Conservation (phyloP, 1,139 yeast species). For the Schizosaccharomyces versatilis region DNA sequence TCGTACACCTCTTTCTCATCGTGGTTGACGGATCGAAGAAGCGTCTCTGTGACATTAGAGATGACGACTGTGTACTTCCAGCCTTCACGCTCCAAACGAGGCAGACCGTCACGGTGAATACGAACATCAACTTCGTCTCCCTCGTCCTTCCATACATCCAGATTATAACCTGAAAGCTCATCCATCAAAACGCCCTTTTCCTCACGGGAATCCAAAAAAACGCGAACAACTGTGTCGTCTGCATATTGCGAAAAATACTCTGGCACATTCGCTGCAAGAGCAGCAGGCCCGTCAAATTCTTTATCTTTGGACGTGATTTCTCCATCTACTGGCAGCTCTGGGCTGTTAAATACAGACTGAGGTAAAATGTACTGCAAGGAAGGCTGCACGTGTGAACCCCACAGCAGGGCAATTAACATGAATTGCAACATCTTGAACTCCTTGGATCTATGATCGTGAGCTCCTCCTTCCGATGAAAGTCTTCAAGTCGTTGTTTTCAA, state of each 20-base stretch:
- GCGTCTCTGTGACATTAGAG: not conserved
- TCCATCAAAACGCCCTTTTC: slow-evolving; percentile 16
- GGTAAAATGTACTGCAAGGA: too few relatives aligned
- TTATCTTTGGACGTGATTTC: too few relatives aligned
- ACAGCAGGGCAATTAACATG: too few relatives aligned
- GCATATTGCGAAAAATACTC: slow-evolving; percentile 22
- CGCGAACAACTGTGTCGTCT: slow-evolving; percentile 31
- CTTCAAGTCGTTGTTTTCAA: too few relatives aligned
- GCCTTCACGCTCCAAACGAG: not conserved
- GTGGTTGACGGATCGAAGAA: not conserved
- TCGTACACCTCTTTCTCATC: not conserved
- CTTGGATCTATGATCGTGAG: too few relatives aligned
- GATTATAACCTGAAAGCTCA: slow-evolving; percentile 17
- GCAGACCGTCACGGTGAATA: slow-evolving; percentile 12
- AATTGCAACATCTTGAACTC: too few relatives aligned
- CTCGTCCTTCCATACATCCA: slow-evolving; percentile 22
- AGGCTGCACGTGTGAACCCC: too few relatives aligned
- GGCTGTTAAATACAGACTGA: too few relatives aligned
- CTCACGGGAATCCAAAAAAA: slow-evolving; percentile 16
- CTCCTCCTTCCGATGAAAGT: too few relatives aligned
- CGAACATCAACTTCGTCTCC: slow-evolving; percentile 17
- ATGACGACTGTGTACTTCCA: slow-evolving; percentile 1
- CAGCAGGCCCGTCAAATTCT: too few relatives aligned
- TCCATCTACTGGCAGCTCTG: too few relatives aligned
- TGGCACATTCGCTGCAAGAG: not conserved